These are phyloP conservation scores for Ustilago tritici DNA, from an alignment of 1,284 basidiomycete species.

Conservation along the genomic window DNA sequence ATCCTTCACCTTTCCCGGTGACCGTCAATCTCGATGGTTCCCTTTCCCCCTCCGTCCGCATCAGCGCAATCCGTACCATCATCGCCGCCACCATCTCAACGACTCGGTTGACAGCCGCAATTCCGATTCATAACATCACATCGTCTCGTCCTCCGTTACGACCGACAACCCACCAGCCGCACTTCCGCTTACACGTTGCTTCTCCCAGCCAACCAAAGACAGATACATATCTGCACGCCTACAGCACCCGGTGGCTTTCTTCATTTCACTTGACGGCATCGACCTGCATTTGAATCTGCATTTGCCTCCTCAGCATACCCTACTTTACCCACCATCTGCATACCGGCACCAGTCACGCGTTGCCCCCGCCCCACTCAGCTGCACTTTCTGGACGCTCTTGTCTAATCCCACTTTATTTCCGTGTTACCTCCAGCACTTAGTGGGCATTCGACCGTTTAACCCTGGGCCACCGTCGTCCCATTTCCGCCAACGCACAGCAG, in stretches of 20 bases:
- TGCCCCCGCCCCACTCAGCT: background rate
- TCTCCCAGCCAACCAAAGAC: slow-evolving; percentile 3
- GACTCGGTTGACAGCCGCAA: background rate
- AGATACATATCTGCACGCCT: slow-evolving; percentile 7
- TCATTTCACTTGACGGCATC: background rate
- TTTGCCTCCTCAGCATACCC: background rate
- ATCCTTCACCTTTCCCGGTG: slow-evolving; percentile 6
- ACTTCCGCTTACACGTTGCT: slow-evolving; percentile 6
- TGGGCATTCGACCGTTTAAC: slow-evolving; percentile 12
- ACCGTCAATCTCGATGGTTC: background rate
- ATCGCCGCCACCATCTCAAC: slow-evolving; percentile 6
- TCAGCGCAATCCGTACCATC: background rate
- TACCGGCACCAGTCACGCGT: background rate
- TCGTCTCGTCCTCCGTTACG: background rate
- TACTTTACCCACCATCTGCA: background rate
- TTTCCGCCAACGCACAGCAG: background rate
- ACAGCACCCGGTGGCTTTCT: slow-evolving; percentile 1
- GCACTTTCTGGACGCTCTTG: slow-evolving; percentile 1
- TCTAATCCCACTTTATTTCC: too few relatives aligned
- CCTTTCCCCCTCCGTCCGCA: slow-evolving; percentile 3
- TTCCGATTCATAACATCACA: background rate
- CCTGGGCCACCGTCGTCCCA: slow-evolving; percentile 8
- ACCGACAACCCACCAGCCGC: background rate
- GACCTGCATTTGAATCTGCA: background rate
- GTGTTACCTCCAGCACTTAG: too few relatives aligned